Base-by-base conservation (phyloP, 78 protist genomes). In the Mantamonas sphyraenae region DNA sequence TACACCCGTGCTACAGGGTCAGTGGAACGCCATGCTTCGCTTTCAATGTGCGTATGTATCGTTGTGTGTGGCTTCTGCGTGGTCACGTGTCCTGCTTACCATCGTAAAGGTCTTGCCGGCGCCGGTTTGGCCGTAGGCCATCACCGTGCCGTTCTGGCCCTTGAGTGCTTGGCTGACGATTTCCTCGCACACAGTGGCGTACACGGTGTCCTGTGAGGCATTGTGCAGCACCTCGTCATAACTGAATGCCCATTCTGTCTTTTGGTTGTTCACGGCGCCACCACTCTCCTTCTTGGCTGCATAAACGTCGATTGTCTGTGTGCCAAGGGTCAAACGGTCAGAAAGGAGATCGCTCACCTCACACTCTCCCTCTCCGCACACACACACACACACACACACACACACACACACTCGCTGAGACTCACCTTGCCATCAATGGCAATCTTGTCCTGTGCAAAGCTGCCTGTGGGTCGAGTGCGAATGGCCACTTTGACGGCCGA, bases 101-200 rank as follows among this genome's bases (percentile, higher is more conserved):
- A 81, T 74, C 1, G 83, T 81, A 64, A 35, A 80, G 12, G 85
- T 76, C 64, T 81, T 85, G 33, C 85, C 85, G 0, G 86, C 83
- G 10, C 90, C 90, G 2, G 90, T 85, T 69, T 85, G 90, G 2
- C 90, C 90, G 73, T 85, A 85, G 38, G 59, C 81, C 66, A 85
- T 14, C 31, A 85, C 16, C 2, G 82, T 77, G n/a, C 71, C 79
- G 22, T 73, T 72, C 60, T 35, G 26, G 19, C 86, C 79, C 2
- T 66, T 47, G 20, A 81, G 31, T 16, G 58, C 63, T 8, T 33
- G 0, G 45, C 14, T 9, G 2, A 75, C 59, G 40, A 74, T 34
- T 16, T 37, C 43, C 7, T 34, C 35, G 26, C 50, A 70, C 22
- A n/a, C 37, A 0, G 33, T 67, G n/a, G 63, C 64, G 39, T n/a